These are phyloP conservation scores for Rhodotorula toruloides DNA, from an alignment of 768 basidiomycete genomes.

Conservation along the genomic window DNA sequence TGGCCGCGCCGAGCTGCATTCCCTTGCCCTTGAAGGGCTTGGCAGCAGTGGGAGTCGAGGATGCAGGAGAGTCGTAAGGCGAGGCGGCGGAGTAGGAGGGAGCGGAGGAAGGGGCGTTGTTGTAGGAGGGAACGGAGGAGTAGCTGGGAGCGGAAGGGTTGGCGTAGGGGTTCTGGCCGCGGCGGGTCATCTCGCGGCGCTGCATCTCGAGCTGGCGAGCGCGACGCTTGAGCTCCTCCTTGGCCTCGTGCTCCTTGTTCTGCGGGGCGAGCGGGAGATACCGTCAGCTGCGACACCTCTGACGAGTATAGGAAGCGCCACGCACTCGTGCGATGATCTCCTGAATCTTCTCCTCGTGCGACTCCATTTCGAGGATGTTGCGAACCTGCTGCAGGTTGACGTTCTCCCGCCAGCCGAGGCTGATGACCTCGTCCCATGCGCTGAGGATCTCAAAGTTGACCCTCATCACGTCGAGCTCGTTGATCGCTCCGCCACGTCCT, in stretches of 20 bases:
- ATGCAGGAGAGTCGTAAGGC: slow-evolving; percentile 9
- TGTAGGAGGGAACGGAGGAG: slow-evolving; percentile 10
- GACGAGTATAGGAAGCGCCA: slow-evolving; percentile 14
- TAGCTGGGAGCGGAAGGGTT: slow-evolving; percentile 31
- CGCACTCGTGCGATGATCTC: slow-evolving; percentile 91
- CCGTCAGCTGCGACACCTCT: not conserved
- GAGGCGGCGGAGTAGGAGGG: slow-evolving; percentile 25
- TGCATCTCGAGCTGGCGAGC: slow-evolving; percentile 98
- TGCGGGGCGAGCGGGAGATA: slow-evolving; percentile 43
- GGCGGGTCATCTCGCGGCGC: slow-evolving; percentile 83
- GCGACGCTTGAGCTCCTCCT: slow-evolving; percentile 95
- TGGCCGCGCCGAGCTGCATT: slow-evolving; percentile 85
- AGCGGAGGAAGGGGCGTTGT: slow-evolving; percentile 26
- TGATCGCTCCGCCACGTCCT: slow-evolving; percentile 57
- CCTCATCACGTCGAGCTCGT: slow-evolving; percentile 81
- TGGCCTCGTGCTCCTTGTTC: slow-evolving; percentile 99
- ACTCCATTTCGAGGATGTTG: slow-evolving; percentile 52
- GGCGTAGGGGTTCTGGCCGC: slow-evolving; percentile 48
- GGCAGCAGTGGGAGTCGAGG: not conserved
- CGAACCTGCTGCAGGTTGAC: slow-evolving; percentile 51
- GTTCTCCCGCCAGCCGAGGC: slow-evolving; percentile 61
- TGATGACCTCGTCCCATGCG: slow-evolving; percentile 95
- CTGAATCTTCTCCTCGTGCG: slow-evolving; percentile 66
- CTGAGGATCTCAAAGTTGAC: slow-evolving; percentile 89
- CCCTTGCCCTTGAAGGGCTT: slow-evolving; percentile 80